These are phyloP conservation scores for Beauveria rudraprayagi DNA, from an alignment of 2,329 filamentous ascomycete species.

Conservation along the genomic window DNA sequence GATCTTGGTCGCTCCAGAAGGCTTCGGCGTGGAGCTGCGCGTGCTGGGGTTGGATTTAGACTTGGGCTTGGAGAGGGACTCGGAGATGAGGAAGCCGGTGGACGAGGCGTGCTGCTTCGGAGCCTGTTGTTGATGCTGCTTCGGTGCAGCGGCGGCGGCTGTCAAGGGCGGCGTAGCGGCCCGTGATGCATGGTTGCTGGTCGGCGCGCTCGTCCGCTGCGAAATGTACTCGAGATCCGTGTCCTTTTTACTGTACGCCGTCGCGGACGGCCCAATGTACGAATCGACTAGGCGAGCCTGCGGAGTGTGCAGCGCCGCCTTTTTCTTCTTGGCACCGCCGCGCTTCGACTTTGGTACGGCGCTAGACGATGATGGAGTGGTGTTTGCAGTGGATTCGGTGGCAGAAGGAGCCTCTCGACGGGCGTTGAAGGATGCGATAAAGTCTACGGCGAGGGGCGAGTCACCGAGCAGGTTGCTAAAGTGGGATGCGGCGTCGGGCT, in stretches of 20 bases:
- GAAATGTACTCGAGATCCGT: slow-evolving; percentile 66
- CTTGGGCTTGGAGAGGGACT: slow-evolving; percentile 52
- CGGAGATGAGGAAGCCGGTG: slow-evolving; percentile 73
- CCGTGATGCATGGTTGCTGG: slow-evolving; percentile 29
- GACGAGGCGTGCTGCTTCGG: slow-evolving; percentile 49
- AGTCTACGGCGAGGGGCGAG: slow-evolving; percentile 67
- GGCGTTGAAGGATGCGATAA: slow-evolving; percentile 74
- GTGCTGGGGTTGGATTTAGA: slow-evolving; percentile 44
- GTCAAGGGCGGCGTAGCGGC: slow-evolving; percentile 24
- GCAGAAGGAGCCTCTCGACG: slow-evolving; percentile 37
- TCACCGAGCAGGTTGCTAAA: slow-evolving; percentile 84
- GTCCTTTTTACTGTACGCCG: slow-evolving; percentile 66
- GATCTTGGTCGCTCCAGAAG: slow-evolving; percentile 48
- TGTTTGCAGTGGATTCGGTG: slow-evolving; percentile 16
- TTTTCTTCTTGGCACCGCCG: slow-evolving; percentile 47
- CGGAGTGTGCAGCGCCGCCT: slow-evolving; percentile 54
- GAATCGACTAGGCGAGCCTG: slow-evolving; percentile 52
- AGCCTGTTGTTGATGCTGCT: slow-evolving; percentile 22
- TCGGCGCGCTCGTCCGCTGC: slow-evolving; percentile 33
- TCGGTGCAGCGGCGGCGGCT: not conserved
- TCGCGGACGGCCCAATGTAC: slow-evolving; percentile 57
- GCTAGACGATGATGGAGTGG: slow-evolving; percentile 16
- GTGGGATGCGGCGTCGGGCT: slow-evolving; percentile 70
- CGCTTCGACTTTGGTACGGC: slow-evolving; percentile 42
- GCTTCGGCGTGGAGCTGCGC: slow-evolving; percentile 47